Percentiles rank a stretch among this genome's conserved stretches.
These are phyloP conservation scores for Quercus bicolor DNA, from an alignment of 306 rosid species.

Conservation along the genomic window DNA sequence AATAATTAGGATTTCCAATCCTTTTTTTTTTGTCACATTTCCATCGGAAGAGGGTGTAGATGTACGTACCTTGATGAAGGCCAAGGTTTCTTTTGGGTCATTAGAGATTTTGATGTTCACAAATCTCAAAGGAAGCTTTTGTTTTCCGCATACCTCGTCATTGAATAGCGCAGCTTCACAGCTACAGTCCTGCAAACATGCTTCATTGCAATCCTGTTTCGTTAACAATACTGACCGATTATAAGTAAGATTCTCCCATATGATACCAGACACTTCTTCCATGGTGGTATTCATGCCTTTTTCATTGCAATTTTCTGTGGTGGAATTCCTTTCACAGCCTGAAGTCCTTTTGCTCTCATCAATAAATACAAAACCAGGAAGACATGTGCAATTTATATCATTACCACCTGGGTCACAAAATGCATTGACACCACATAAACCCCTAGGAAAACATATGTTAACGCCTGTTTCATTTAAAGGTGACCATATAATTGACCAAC, in stretches of 20 bases:
- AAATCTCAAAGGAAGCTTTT: not conserved
- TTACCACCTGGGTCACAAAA: not conserved
- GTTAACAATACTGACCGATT: too few relatives aligned
- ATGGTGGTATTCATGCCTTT: not conserved
- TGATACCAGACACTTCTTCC: not conserved
- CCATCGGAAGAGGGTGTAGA: not conserved
- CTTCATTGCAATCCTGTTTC: not conserved
- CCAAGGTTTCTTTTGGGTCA: not conserved
- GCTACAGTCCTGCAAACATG: not conserved
- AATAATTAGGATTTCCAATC: not conserved
- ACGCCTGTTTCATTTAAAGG: rapidly evolving
- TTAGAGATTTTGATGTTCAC: not conserved
- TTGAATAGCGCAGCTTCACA: too few relatives aligned
- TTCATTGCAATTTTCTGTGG: not conserved
- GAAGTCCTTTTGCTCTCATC: not conserved
- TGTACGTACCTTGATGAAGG: not conserved
- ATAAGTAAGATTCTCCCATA: not conserved
- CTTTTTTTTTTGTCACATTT: not conserved
- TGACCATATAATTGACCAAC: not conserved
- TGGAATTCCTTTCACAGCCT: not conserved
- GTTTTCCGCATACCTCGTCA: too few relatives aligned
- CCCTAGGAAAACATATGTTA: not conserved
- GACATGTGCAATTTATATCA: not conserved
- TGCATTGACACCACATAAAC: not conserved
- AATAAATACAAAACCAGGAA: not conserved